Evolutionary conservation across 768 basidiomycete genomes (phyloP), one percentile per base, ranked within the genome.

Genomic region (Mycena olivaceomarginata): DNA sequence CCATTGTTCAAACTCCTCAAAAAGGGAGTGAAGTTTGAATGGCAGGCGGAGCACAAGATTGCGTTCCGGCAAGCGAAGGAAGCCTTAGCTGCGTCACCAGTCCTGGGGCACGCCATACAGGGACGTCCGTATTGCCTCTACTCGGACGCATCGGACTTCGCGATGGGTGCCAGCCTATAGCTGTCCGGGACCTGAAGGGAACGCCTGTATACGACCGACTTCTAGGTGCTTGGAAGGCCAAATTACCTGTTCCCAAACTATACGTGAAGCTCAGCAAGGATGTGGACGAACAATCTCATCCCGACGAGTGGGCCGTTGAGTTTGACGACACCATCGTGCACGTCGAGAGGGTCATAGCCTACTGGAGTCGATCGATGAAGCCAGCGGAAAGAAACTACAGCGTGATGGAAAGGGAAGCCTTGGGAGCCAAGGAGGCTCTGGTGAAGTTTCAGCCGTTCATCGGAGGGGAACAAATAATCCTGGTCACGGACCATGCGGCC

Each of bases 1-100:
- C 84, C 84, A 6, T 75, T 84, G 8, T 83, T 83, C 51, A 25
- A 22, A 16, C 72, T 85, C 6, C 70, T 82, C 6, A 67, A 73
- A 25, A 25, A 25, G 25, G 25, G 25, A 25, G 25, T 25, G 25
- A 25, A 25, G 25, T 25, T 25, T 2, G 25, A 85, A 84, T 85
- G 84, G 84, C 62, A 57, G 11, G 77, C 63, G 1, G 70, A 57
- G 16, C 72, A 84, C 6, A 62, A 82, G 43, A 31, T 69, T 12
- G 77, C n/a, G 84, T 82, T 64, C 43, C 70, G 78, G 13, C 22
- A 64, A 41, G 68, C 74, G 11, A 83, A 84, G 2, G 25, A 25
- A 25, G 25, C 25, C 4, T 13, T 45, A 51, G 45, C 43, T 12
- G 77, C 79, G 77, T 9, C 84, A 5, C 84, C 84, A 1, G 75